These are phyloP conservation scores for Brasilioporus rufonigricans DNA, from an alignment of 768 basidiomycete genomes.

Conservation along the genomic window DNA sequence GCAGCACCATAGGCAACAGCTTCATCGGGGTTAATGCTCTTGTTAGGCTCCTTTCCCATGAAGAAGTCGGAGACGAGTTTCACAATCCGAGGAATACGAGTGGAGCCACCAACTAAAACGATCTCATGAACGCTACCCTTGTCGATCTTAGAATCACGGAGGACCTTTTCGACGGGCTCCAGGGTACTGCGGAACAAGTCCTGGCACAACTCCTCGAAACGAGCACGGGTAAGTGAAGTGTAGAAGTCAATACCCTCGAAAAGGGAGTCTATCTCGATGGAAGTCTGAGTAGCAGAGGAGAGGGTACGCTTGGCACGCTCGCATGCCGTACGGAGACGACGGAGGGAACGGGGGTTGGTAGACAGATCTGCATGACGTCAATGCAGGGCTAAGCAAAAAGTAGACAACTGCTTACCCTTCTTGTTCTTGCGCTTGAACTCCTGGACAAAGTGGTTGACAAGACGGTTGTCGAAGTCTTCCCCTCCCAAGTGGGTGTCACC, in stretches of 20 bases:
- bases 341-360: conserved; percentile 89
- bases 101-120: conserved; percentile 96
- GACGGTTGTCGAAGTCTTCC: conserved; percentile 97
- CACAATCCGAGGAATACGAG: conserved; percentile 96
- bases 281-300: conserved; percentile 93
- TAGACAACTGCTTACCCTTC: conserved; percentile 55
- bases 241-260: conserved; percentile 99
- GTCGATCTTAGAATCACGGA: conserved; percentile 98
- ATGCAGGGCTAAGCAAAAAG: background rate
- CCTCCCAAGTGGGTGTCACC: conserved; percentile 99
- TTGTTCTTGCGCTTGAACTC: conserved; percentile 99
- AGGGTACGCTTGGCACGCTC: conserved; percentile 99
- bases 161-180: conserved; percentile 96
- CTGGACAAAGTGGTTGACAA: conserved; percentile 95
- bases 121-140: conserved; percentile 95
- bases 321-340: conserved; percentile 96
- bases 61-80: conserved; percentile 99
- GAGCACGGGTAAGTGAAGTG: conserved; percentile 95
- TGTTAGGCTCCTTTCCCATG: conserved; percentile 98
- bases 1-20: conserved; percentile 99
- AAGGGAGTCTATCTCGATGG: conserved; percentile 97
- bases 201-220: conserved; percentile 95
- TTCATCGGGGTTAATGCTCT: conserved; percentile 99
- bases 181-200: conserved; percentile 93
- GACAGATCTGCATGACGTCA: conserved; percentile 63